Evolutionary conservation across 164 flowering plant species (phyloP).

Genomic region (Tetracentron sinense): DNA sequence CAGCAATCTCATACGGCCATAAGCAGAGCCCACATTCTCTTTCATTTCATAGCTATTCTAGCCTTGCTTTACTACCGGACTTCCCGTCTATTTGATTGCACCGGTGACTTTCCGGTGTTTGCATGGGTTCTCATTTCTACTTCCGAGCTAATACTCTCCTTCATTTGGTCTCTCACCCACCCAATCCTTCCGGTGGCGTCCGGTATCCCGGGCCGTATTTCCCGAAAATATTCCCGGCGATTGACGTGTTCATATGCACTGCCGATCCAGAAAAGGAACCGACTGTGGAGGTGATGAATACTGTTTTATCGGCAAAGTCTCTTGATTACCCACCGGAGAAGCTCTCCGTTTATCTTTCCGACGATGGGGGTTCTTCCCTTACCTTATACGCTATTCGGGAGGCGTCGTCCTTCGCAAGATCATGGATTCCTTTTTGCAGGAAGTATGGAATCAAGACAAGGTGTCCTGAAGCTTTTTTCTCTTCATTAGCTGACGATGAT

Average conservation of each 20-base stretch:
- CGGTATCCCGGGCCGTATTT: conserved; percentile 39
- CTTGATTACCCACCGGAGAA: conserved; percentile 61
- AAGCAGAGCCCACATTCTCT: background rate
- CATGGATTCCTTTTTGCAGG: conserved; percentile 67
- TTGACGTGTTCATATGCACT: conserved; percentile 60
- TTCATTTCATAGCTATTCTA: background rate
- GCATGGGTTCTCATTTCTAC: conserved; percentile 35
- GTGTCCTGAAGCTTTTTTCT: conserved; percentile 56
- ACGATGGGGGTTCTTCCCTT: conserved; percentile 52
- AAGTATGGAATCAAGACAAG: conserved; percentile 33
- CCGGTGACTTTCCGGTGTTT: background rate
- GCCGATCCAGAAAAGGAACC: conserved; percentile 63
- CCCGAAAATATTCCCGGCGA: conserved; percentile 37
- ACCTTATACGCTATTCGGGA: conserved; percentile 38
- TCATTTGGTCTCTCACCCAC: conserved; percentile 44
- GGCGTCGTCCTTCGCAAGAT: conserved; percentile 40
- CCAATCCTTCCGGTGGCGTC: conserved; percentile 45
- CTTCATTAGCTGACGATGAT: background rate
- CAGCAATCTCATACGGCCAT: background rate
- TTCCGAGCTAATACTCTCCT: conserved; percentile 42
- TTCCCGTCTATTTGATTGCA: background rate
- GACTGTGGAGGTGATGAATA: conserved; percentile 56
- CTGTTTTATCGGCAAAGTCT: conserved; percentile 63
- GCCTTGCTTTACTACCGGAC: conserved; percentile 1
- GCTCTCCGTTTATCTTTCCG: conserved; percentile 60